Evolutionary conservation across 2,329 filamentous ascomycete species (phyloP), one percentile per base, ranked within the genome.

Genomic region (Fusarium dlaminii): DNA sequence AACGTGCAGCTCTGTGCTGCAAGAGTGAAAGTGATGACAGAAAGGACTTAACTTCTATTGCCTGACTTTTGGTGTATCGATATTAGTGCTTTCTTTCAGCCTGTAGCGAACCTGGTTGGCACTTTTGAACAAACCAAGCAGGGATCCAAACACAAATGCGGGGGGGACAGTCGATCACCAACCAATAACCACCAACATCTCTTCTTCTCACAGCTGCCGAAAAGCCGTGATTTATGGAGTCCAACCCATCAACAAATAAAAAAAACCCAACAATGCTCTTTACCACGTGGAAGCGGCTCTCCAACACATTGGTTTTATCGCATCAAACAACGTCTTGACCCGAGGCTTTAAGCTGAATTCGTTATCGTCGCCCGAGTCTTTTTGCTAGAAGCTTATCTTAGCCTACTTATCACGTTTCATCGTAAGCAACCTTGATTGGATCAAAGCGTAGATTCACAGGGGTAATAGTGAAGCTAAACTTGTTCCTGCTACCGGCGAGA

Each of bases 61-160:
- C 1, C 0, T 0, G 15, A 0, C 0, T 1, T 0, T 7, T 1
- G 5, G 14, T 10, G 4, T 2, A 2, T 3, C 3, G 2, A 0
- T 11, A n/a, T 37, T 54, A 54, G 49, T 22, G 24, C 2, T 27
- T 54, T 37, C 51, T 37, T 22, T 29, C 14, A 3, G 0, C 22
- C 10, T 20, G 0, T 0, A 3, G 1, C 6, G 13, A 34, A 14
- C 18, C 13, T 29, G 15, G 11, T 32, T 32, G 51, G 51, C 34
- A 55, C 51, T 55, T 55, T 55, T 55, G 51, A 55, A 18, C 11
- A 14, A 9, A 3, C 24, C 20, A 29, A 18, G 11, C 51, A 39
- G 24, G 51, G 51, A 29, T 40, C 14, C 1, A 0, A 0, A 11
- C 20, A 13, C 14, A 39, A 29, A 40, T 55, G 51, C 24, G 51